Base-by-base conservation (phyloP, 2,329 filamentous ascomycete species). In the Exophiala lecanii-corni region DNA sequence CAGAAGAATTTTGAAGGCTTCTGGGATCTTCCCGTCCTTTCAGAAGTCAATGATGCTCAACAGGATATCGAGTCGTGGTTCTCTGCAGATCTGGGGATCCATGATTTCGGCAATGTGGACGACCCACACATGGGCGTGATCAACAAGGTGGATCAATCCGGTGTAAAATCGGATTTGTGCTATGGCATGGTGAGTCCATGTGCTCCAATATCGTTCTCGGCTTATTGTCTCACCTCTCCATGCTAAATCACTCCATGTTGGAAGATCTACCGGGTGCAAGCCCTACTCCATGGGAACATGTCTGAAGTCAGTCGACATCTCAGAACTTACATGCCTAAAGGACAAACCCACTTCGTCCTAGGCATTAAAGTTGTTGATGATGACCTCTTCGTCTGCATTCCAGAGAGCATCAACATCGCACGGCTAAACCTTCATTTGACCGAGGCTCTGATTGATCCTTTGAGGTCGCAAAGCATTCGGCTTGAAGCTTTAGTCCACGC, bases 111-210 rank as follows among this genome's bases (percentile, higher is more conserved):
- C 3, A 13, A 36, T 20, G 17, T 7, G 16, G 33, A 39, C 20
- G 36, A 34, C 3, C 16, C 25, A 7, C 13, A 6, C 6, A 33
- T 23, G 17, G 16, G n/a, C n/a, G n/a, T n/a, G n/a, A n/a, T n/a
- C n/a, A n/a, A n/a, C n/a, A n/a, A n/a, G n/a, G n/a, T n/a, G n/a
- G n/a, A n/a, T n/a, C n/a, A n/a, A n/a, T n/a, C n/a, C n/a, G n/a
- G n/a, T n/a, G n/a, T n/a, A n/a, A n/a, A n/a, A n/a, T n/a, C n/a
- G n/a, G 30, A 42, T 18, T 18, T 36, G 2, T 49, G 46, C 36
- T 45, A 41, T 35, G 46, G 46, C 26, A 49, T 49, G 46, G 46
- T 49, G 13, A 41, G 45, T 48, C 18, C 18, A n/a, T n/a, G n/a
- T n/a, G n/a, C n/a, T n/a, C n/a, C n/a, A n/a, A n/a, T n/a, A 19